phyloP scores from a whole-genome alignment of 208 protist species.

The Wallacemonas sp. region DNA sequence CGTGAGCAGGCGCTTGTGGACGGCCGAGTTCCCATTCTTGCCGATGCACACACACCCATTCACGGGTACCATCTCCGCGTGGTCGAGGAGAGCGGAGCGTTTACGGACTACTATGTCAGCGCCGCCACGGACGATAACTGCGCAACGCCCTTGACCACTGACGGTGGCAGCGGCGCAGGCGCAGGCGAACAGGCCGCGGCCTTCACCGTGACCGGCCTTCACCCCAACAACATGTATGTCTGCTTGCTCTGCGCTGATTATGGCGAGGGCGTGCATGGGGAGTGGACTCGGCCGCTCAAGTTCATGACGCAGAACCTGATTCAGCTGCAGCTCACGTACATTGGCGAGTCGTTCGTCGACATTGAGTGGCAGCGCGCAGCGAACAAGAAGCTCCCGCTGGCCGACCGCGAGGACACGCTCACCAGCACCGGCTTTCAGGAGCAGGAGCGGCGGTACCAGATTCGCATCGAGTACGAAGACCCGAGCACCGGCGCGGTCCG shows the following conservation, averaged over 20 bases:
- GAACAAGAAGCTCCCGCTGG: conserved; percentile 68
- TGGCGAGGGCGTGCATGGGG: conserved; percentile 65
- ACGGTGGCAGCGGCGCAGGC: not conserved
- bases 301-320: conserved; percentile 93
- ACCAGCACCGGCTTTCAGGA: conserved; percentile 50
- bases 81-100: conserved; percentile 65
- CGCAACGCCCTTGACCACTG: conserved; percentile 13
- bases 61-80: conserved; percentile 77
- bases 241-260: conserved; percentile 84
- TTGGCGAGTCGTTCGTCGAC: conserved; percentile 88
- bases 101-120: conserved; percentile 45
- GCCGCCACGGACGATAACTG: not conserved
- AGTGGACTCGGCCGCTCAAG: conserved; percentile 82
- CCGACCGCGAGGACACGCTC: conserved; percentile 58
- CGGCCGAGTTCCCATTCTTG: conserved; percentile 54
- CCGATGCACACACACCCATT: conserved; percentile 55
- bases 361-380: conserved; percentile 85
- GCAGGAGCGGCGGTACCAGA: conserved; percentile 76
- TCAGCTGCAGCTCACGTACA: conserved; percentile 87
- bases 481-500: conserved; percentile 36
- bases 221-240: conserved; percentile 86
- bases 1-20: conserved; percentile 33
- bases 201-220: conserved; percentile 74
- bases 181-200: not conserved
- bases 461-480: conserved; percentile 72